phyloP scores from a whole-genome alignment of 2,329 filamentous ascomycete species.

The Pseudogymnoascus sp. region DNA sequence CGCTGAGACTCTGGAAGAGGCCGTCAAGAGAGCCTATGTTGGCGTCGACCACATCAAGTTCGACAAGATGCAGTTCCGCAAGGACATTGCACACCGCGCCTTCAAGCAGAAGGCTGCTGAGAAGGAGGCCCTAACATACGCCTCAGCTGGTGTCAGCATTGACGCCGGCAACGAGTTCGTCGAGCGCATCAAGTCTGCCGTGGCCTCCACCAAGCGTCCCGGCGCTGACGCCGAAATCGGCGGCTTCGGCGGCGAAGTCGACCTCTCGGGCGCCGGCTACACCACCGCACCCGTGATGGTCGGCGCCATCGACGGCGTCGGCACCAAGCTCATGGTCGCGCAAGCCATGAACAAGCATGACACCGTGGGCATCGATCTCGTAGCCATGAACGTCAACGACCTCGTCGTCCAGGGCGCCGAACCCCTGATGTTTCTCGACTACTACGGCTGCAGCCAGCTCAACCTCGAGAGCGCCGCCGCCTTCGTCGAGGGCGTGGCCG shows the following conservation, averaged over 20 bases:
- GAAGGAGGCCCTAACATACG: constrained; percentile 69
- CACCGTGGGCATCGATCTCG: constrained; percentile 91
- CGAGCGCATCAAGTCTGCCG: constrained; percentile 80
- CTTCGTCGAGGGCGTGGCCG: constrained; percentile 88
- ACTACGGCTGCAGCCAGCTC: constrained; percentile 88
- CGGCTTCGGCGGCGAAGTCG: constrained; percentile 85
- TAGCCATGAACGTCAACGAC: constrained; percentile 99
- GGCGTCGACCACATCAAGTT: constrained; percentile 74
- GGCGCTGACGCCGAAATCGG: constrained; percentile 92
- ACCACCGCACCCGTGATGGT: constrained; percentile 70
- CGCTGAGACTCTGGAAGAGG: constrained; percentile 66
- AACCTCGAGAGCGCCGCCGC: constrained; percentile 67
- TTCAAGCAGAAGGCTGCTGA: constrained; percentile 38
- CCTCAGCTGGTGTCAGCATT: constrained; percentile 86
- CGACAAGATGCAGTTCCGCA: constrained; percentile 52
- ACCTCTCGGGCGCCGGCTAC: constrained; percentile 68
- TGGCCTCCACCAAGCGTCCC: constrained; percentile 74
- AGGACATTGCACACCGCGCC: constrained; percentile 79
- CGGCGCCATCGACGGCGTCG: constrained; percentile 92
- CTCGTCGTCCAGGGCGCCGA: constrained; percentile 92
- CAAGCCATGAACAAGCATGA: constrained; percentile 84
- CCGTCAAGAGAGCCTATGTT: constrained; percentile 80
- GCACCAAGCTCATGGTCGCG: constrained; percentile 94
- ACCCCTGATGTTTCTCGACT: constrained; percentile 94
- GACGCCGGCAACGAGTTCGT: constrained; percentile 91